Evolutionary conservation across 495 filamentous ascomycete genomes (phyloP), one percentile per base, ranked within the genome.

Genomic region (Aspergillus carlsbadensis): DNA sequence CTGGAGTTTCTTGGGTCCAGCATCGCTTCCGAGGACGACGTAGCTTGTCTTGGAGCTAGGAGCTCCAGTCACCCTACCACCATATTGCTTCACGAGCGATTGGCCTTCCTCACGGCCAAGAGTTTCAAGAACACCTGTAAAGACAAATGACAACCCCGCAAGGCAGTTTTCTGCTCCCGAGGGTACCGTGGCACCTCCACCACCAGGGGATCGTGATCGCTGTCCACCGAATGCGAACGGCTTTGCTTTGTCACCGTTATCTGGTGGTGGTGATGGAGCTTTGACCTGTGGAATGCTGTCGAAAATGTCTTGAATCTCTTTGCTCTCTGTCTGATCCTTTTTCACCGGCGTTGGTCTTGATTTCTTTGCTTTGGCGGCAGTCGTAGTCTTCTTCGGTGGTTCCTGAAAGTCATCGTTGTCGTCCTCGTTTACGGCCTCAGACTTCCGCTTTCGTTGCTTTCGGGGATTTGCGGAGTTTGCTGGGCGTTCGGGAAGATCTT

Each of bases 121-220:
- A 0, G 81, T 86, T 35, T 89, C 81, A 29, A 96, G 77, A 17
- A 96, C 74, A 20, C 94, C 94, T 13, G 94, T 98, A 58, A 99
- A 99, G n/a, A 99, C 94, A 63, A 99, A 99, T 0, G 85, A 85
- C 55, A 98, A 75, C n/a, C 94, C 95, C 40, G 89, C 85, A 46
- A 99, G 80, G 67, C 94, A 99, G 61, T 97, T 92, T 14, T 94
- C 89, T 48, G 84, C 87, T 7, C 94, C 94, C 24, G 80, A 78
- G 10, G 94, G 94, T 48, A 94, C 72, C n/a, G 92, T 90, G 52
- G 77, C 82, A 13, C 80, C 75, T 20, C 81, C 87, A 34, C 79
- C 80, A 29, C 81, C 84, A 36, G 88, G 83, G 5, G 86, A 80
- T 41, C 71, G 45, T 68, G 81, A 54, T 75, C 73, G 57, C 73